Evolutionary conservation across 1,284 basidiomycete genomes (phyloP).

Genomic region (Trametes polyzona): DNA sequence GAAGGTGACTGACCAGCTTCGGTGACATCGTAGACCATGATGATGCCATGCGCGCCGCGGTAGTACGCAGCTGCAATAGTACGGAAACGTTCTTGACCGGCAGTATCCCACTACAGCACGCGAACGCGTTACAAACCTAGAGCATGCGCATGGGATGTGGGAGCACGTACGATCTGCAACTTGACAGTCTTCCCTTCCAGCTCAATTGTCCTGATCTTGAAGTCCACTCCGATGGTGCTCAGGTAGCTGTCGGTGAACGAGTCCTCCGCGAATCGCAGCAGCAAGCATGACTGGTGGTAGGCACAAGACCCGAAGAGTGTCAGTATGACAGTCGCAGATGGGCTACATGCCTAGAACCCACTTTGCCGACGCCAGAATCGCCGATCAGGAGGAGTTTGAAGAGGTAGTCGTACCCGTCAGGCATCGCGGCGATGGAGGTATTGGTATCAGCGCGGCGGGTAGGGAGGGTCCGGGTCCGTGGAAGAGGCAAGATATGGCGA

Average conservation of each 20-base stretch:
- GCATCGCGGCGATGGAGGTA: conserved; percentile 57
- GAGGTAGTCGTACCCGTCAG: conserved; percentile 95
- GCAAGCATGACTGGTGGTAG: conserved; percentile 97
- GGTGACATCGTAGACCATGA: conserved; percentile 99
- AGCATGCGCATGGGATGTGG: too few species aligned
- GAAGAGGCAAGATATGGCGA: background rate
- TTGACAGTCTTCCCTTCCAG: conserved; percentile 99
- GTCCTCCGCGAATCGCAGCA: conserved; percentile 98
- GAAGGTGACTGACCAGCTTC: conserved; percentile 75
- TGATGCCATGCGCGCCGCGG: conserved; percentile 95
- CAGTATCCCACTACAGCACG: conserved; percentile 85
- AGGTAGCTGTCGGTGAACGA: conserved; percentile 99
- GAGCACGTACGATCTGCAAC: conserved; percentile 92
- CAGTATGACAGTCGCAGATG: background rate
- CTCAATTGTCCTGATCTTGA: conserved; percentile 99
- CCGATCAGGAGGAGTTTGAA: conserved; percentile 94
- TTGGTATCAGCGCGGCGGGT: background rate
- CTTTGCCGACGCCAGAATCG: conserved; percentile 97
- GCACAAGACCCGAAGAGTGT: background rate
- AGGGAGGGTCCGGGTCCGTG: background rate
- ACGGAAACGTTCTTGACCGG: conserved; percentile 96
- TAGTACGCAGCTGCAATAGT: conserved; percentile 99
- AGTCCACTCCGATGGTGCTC: conserved; percentile 98
- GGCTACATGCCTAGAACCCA: conserved; percentile 37
- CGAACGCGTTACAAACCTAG: background rate